Evolutionary conservation across 352 stramenopile genomes (phyloP).

Genomic region (Saprolegnia parasitica): DNA sequence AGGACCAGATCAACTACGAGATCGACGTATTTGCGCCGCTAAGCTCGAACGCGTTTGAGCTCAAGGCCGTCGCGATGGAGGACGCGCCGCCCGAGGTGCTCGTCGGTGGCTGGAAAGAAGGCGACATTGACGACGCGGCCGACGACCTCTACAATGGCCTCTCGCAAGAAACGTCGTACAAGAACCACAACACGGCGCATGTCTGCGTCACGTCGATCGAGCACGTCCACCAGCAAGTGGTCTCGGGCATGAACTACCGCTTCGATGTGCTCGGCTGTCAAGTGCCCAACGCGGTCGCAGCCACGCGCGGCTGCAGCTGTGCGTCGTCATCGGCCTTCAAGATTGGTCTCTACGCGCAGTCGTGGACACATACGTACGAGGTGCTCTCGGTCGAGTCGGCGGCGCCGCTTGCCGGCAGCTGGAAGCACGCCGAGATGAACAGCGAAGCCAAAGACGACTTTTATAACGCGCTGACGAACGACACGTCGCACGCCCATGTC

Average conservation of each 20-base stretch:
- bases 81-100: conserved; percentile 2
- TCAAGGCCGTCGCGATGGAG: conserved; percentile 22
- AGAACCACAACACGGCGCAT: neutral
- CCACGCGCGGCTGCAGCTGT: conserved; percentile 23
- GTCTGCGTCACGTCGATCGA: conserved; percentile 29
- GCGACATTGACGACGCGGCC: conserved; percentile 1
- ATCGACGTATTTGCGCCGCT: conserved; percentile 14
- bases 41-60: neutral
- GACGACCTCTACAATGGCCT: conserved; percentile 15
- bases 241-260: conserved; percentile 31
- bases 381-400: conserved; percentile 6
- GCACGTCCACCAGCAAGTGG: conserved; percentile 28
- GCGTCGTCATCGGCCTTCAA: neutral
- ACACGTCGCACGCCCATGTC: conserved; percentile 29
- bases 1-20: conserved; percentile 5
- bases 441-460: conserved; percentile 11
- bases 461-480: conserved; percentile 12
- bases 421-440: conserved; percentile 7
- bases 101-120: conserved; percentile 17
- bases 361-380: conserved; percentile 30
- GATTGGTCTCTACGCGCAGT: conserved; percentile 28
- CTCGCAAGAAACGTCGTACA: conserved; percentile 23
- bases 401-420: neutral
- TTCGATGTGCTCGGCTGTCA: conserved; percentile 30
- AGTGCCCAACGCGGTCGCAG: conserved; percentile 1